Conservation (phyloP, 208 protist species). For the Acanthamoeba sp. region DNA sequence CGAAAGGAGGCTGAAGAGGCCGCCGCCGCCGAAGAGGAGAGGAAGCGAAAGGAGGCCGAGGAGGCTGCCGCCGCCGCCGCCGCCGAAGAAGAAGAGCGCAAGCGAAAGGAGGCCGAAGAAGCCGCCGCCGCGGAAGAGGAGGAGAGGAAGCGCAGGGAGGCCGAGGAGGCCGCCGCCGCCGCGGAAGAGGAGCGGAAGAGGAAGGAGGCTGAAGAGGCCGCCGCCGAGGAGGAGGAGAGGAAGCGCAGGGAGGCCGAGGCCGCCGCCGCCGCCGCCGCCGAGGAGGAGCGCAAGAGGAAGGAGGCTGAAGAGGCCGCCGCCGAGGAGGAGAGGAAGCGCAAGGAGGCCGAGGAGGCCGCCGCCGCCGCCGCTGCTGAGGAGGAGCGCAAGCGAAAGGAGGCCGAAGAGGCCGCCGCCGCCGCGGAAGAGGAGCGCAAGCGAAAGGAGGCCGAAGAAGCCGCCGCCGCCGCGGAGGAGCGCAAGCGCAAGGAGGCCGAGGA, state of each 20-base stretch:
- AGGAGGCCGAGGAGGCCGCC: conserved; percentile 35
- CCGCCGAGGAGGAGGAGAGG: not conserved
- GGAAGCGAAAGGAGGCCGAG: not conserved
- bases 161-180: conserved; percentile 15
- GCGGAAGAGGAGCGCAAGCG: not conserved
- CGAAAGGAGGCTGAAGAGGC: not conserved
- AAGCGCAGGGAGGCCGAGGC: conserved; percentile 14
- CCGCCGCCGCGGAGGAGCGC: not conserved
- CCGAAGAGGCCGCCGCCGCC: conserved; percentile 10
- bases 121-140: not conserved
- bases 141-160: not conserved
- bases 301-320: conserved; percentile 44
- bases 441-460: not conserved
- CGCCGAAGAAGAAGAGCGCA: not conserved
- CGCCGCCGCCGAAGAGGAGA: conserved; percentile 4
- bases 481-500: not conserved
- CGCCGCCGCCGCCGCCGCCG: not conserved
- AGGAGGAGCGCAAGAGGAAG: not conserved
- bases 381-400: not conserved
- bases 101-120: not conserved
- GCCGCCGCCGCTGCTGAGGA: conserved; percentile 26
- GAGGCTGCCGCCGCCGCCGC: not conserved
- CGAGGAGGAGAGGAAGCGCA: conserved; percentile 14
- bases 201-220: conserved; percentile 27
- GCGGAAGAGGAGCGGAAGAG: conserved; percentile 20